Percentiles rank a stretch among this genome's conserved stretches.
Evolutionary conservation across 2,329 filamentous ascomycete species (phyloP).

Genomic region (Fusarium sp.): DNA sequence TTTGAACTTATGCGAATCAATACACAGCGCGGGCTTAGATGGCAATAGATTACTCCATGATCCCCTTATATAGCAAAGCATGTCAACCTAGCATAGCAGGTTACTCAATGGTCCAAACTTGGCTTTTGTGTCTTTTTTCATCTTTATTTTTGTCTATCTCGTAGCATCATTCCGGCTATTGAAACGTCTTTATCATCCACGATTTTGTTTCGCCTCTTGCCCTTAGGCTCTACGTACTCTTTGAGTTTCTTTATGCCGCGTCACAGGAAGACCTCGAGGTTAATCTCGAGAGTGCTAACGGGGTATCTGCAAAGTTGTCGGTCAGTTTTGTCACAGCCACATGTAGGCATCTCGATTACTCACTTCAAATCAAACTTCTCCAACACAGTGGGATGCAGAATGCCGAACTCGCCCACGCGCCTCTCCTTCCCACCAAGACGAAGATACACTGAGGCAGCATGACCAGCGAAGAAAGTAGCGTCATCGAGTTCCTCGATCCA

Average conservation of each 20-base stretch:
- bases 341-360: conserved; percentile 41
- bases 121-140: conserved; percentile 19
- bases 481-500: conserved; percentile 96
- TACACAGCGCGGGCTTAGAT: conserved; percentile 17
- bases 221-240: conserved; percentile 27
- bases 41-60: conserved; percentile 5
- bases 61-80: conserved; percentile 8
- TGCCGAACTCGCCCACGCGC: conserved; percentile 89
- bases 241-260: conserved; percentile 23
- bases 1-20: background rate
- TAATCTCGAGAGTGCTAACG: conserved; percentile 93
- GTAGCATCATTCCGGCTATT: conserved; percentile 36
- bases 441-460: conserved; percentile 86
- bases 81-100: background rate
- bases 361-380: conserved; percentile 92
- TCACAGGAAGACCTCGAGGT: conserved; percentile 91
- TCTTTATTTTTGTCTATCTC: conserved; percentile 44
- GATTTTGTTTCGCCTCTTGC: conserved; percentile 23
- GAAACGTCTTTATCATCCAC: conserved; percentile 37
- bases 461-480: conserved; percentile 89
- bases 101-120: conserved; percentile 3
- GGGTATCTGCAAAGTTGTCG: conserved; percentile 71
- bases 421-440: conserved; percentile 78
- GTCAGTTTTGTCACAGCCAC: conserved; percentile 31
- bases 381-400: conserved; percentile 91